Evolutionary conservation across 441 rosid species (phyloP).

Genomic region (Pelargonium fulgidum): DNA sequence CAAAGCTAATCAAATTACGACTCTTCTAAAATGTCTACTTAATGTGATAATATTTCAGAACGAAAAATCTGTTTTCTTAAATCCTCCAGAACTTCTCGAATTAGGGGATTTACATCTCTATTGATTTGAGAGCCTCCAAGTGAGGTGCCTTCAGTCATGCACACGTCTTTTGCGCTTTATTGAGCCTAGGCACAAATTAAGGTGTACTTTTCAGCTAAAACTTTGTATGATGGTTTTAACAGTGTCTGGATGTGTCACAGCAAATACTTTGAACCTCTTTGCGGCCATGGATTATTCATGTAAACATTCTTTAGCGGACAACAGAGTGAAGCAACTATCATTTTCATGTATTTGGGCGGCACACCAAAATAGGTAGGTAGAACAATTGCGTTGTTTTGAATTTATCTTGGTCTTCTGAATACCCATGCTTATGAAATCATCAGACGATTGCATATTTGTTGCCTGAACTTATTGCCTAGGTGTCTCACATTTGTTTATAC

Average conservation of each 20-base stretch:
- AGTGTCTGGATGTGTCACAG: conserved; percentile 35
- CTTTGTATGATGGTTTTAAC: conserved; percentile 21
- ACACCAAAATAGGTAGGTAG: conserved; percentile 65
- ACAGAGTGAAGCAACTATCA: conserved; percentile 66
- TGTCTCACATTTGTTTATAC: neutral
- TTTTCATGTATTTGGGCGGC: conserved; percentile 70
- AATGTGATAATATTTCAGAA: neutral
- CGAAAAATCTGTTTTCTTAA: neutral
- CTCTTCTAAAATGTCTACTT: neutral
- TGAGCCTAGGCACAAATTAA: no score
- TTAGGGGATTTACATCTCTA: no score
- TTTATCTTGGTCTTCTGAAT: neutral
- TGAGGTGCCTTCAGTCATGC: no score
- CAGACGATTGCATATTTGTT: conserved; percentile 12
- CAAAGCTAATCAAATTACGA: neutral
- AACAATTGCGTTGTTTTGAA: conserved; percentile 9
- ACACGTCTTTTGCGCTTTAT: no score
- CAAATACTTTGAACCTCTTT: conserved; percentile 58
- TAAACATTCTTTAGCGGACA: conserved; percentile 57
- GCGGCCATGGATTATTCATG: conserved; percentile 48
- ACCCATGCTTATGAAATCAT: conserved; percentile 16
- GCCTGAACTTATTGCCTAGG: no score
- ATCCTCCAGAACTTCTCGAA: neutral
- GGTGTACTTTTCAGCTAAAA: conserved; percentile 10
- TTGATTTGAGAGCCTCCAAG: no score